phyloP scores from a whole-genome alignment of 805 yeast genomes.

The Myxozyma lipomycoides region DNA sequence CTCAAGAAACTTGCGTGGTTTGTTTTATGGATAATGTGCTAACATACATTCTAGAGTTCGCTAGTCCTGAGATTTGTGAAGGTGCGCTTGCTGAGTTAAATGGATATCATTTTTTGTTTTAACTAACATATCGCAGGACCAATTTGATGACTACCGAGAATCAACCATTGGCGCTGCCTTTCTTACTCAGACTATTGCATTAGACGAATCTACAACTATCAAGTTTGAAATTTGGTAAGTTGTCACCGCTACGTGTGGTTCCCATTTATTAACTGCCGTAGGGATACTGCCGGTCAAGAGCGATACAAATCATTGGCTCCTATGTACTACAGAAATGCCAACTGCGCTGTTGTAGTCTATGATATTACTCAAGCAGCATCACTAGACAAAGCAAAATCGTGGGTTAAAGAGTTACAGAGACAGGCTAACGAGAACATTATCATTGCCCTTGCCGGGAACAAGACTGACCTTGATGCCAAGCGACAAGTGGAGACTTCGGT shows the following conservation, averaged over 20 bases:
- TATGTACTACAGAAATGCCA: constrained; percentile 75
- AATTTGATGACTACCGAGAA: constrained; percentile 73
- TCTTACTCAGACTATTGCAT: constrained; percentile 68
- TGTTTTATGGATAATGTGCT: too few relatives aligned
- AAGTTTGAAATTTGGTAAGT: constrained; percentile 48
- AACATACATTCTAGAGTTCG: constrained; percentile 67
- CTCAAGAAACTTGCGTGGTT: too few relatives aligned
- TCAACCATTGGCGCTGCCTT: constrained; percentile 99
- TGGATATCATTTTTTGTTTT: neutral
- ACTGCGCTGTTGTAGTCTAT: constrained; percentile 82
- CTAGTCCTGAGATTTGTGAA: constrained; percentile 76
- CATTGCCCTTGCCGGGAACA: constrained; percentile 85
- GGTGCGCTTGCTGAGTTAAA: constrained; percentile 18
- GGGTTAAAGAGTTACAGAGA: constrained; percentile 88
- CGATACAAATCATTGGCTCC: constrained; percentile 79
- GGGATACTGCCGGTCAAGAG: constrained; percentile 98
- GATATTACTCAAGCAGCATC: constrained; percentile 71
- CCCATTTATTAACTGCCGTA: constrained; percentile 2
- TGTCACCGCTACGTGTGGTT: neutral
- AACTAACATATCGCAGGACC: constrained; percentile 32
- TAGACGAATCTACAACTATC: constrained; percentile 44
- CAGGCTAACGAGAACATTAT: constrained; percentile 73
- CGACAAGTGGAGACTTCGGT: constrained; percentile 45
- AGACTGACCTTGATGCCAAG: constrained; percentile 56
- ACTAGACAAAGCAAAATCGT: constrained; percentile 71